Evolutionary conservation across 2,329 filamentous ascomycete genomes (phyloP).

Genomic region (Xenoacremonium recifei): DNA sequence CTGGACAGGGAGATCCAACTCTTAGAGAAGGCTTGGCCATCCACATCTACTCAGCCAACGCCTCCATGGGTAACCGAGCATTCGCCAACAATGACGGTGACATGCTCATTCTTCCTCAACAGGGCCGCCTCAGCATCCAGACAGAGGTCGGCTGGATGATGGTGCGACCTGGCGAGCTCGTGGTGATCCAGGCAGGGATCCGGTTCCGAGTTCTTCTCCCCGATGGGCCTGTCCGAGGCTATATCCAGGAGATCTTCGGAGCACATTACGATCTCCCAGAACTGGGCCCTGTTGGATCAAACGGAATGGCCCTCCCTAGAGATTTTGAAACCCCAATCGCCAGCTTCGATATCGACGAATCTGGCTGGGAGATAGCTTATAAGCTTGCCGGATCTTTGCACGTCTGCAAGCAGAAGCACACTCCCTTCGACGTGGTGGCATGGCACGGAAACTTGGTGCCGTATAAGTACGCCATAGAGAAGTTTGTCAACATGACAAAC

Average conservation of each 20-base stretch:
- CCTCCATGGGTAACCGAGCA: constrained; percentile 41
- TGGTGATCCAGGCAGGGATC: constrained; percentile 69
- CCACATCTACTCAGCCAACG: constrained; percentile 45
- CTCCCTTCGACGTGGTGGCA: constrained; percentile 75
- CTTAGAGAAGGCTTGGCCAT: constrained; percentile 45
- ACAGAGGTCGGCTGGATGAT: constrained; percentile 72
- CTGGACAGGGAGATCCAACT: constrained; percentile 46
- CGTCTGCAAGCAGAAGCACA: constrained; percentile 71
- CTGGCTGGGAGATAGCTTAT: constrained; percentile 45
- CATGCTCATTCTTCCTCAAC: constrained; percentile 70
- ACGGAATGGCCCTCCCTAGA: constrained; percentile 66
- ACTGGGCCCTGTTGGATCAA: constrained; percentile 70
- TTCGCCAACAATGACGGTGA: constrained; percentile 61
- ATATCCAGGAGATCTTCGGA: constrained; percentile 71
- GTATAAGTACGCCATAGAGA: constrained; percentile 76
- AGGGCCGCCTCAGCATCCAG: constrained; percentile 69
- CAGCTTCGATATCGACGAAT: constrained; percentile 49
- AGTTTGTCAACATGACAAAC: constrained; percentile 69
- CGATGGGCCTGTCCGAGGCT: constrained; percentile 63
- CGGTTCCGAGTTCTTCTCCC: constrained; percentile 68
- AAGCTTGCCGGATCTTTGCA: constrained; percentile 68
- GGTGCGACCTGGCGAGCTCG: constrained; percentile 72
- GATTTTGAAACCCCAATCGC: constrained; percentile 74
- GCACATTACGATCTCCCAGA: constrained; percentile 68
- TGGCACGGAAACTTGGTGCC: constrained; percentile 83